phyloP scores from a whole-genome alignment of 306 rosid species.

The Quercus cerris region DNA sequence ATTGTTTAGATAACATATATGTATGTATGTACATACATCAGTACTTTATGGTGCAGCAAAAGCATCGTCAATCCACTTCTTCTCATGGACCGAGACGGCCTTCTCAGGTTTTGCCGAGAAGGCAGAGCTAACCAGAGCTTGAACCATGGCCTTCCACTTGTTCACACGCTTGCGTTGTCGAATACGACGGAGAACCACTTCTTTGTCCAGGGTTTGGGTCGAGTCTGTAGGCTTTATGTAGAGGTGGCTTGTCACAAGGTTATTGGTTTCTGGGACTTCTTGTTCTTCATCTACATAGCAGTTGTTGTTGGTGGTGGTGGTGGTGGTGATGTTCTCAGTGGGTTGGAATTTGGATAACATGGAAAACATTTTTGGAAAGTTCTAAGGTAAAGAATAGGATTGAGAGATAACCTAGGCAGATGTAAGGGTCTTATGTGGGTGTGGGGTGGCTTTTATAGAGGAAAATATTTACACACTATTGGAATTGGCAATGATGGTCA shows the following conservation, averaged over 20 bases:
- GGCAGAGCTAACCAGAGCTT: constrained; percentile 23
- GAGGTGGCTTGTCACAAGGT: constrained; percentile 25
- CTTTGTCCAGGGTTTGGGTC: constrained; percentile 25
- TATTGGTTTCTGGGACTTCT: not conserved
- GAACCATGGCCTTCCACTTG: constrained; percentile 22
- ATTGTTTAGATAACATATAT: not conserved
- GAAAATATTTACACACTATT: not conserved
- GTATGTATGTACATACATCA: not conserved
- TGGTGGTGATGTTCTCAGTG: not conserved
- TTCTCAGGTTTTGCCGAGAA: not conserved
- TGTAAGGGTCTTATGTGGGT: not conserved
- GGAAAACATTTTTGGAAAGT: not conserved
- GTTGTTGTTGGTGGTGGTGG: no score
- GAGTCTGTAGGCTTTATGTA: constrained; percentile 25
- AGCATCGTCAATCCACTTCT: constrained; percentile 42
- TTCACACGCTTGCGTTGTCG: constrained; percentile 38
- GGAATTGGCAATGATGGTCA: no score
- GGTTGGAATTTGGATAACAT: not conserved
- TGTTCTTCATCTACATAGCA: not conserved
- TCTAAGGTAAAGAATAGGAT: not conserved
- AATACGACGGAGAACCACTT: constrained; percentile 37
- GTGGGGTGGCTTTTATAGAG: not conserved
- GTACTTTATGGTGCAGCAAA: constrained; percentile 32
- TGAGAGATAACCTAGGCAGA: not conserved
- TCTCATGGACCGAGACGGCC: constrained; percentile 4